Conservation (phyloP, 306 rosid species). For the Castanea sativa region DNA sequence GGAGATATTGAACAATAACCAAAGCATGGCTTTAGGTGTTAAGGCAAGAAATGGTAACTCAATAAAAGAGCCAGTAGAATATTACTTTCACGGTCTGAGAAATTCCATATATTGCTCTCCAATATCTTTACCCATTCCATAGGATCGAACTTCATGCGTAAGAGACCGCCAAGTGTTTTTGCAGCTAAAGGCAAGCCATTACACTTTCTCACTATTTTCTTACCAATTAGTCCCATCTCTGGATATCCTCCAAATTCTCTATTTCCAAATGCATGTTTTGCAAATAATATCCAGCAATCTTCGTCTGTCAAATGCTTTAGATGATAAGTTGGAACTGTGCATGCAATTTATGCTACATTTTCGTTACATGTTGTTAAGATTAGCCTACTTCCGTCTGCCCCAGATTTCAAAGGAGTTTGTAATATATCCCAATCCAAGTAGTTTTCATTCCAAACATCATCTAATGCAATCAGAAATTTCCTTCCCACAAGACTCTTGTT, state of each 20-base stretch:
- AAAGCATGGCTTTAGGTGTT: slow-evolving; percentile 14
- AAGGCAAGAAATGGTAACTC: slow-evolving; percentile 10
- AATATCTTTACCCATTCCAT: slow-evolving; percentile 3
- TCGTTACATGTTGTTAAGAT: slow-evolving; percentile 22
- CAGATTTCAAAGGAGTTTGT: slow-evolving; percentile 11
- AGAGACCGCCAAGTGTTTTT: slow-evolving; percentile 26
- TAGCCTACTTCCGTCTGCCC: slow-evolving; percentile 17
- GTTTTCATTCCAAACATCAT: slow-evolving; percentile 36
- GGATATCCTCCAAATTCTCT: not conserved
- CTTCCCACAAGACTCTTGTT: not conserved
- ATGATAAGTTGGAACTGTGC: not conserved
- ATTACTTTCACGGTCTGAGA: not conserved
- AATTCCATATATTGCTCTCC: slow-evolving; percentile 20
- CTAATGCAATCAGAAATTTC: slow-evolving; percentile 28
- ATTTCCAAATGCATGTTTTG: slow-evolving; percentile 12
- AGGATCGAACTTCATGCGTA: slow-evolving; percentile 5
- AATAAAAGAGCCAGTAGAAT: slow-evolving; percentile 16
- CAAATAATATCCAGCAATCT: slow-evolving; percentile 29
- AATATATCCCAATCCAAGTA: slow-evolving; percentile 20
- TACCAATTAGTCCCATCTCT: slow-evolving; percentile 1
- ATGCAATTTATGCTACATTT: slow-evolving; percentile 9
- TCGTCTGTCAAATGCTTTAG: slow-evolving; percentile 1
- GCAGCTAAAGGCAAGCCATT: slow-evolving; percentile 24
- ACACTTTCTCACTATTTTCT: slow-evolving; percentile 26
- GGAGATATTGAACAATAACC: slow-evolving; percentile 27